Conservation (phyloP, 2,329 filamentous ascomycete species). For the Cladosporium colombiae region DNA sequence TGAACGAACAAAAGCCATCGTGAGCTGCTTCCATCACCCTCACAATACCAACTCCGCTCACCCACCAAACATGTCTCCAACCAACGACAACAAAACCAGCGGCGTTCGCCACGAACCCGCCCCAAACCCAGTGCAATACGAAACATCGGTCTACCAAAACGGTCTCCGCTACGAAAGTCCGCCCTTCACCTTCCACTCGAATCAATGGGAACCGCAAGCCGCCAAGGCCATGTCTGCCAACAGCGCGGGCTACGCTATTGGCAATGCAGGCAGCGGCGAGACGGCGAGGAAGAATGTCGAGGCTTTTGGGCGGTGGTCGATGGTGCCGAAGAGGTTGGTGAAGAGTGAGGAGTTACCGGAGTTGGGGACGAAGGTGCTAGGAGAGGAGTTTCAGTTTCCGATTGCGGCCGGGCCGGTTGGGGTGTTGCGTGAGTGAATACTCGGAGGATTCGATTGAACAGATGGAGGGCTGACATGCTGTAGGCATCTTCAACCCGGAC, state of each 20-base stretch:
- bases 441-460: no score
- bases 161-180: slow-evolving; percentile 39
- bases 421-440: no score
- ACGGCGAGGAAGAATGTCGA: slow-evolving; percentile 33
- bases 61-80: neutral
- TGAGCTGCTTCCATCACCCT: neutral
- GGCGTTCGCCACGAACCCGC: neutral
- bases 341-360: slow-evolving; percentile 22
- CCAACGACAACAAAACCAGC: neutral
- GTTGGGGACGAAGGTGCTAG: slow-evolving; percentile 27
- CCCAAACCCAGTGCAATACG: slow-evolving; percentile 30
- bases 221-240: slow-evolving; percentile 34
- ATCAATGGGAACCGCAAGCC: slow-evolving; percentile 33
- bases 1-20: neutral
- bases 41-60: neutral
- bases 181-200: slow-evolving; percentile 38
- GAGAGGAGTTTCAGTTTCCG: slow-evolving; percentile 40
- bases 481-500: slow-evolving; percentile 20
- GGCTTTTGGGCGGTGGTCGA: slow-evolving; percentile 24
- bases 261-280: slow-evolving; percentile 37
- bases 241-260: slow-evolving; percentile 39
- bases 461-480: slow-evolving; percentile 22
- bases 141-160: slow-evolving; percentile 35
- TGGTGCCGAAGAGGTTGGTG: slow-evolving; percentile 24
- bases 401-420: slow-evolving; percentile 56